A percentile compares a stretch with the other conserved stretches of the same genome.
Conservation (phyloP, 2,329 filamentous ascomycete genomes). For the Dothistroma septosporum region DNA sequence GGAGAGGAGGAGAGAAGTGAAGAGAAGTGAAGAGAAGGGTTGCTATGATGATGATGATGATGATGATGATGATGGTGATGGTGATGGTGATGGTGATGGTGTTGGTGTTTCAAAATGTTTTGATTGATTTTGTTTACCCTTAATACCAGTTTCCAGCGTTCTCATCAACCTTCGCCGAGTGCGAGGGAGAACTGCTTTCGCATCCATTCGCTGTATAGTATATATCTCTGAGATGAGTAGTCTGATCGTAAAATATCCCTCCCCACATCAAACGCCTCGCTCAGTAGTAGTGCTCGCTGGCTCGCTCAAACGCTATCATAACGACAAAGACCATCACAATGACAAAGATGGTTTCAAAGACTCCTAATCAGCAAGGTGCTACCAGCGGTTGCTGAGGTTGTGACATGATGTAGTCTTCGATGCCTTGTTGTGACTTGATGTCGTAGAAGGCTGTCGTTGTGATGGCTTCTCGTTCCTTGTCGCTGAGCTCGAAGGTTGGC, state of each 20-base stretch:
- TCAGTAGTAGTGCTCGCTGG: slow-evolving; percentile 14
- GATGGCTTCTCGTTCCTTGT: slow-evolving; percentile 44
- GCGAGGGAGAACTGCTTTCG: slow-evolving; percentile 18
- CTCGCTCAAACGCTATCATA: slow-evolving; percentile 16
- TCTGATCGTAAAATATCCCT: slow-evolving; percentile 10
- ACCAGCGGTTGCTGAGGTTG: slow-evolving; percentile 38
- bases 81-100: no score
- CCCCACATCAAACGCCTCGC: slow-evolving; percentile 20
- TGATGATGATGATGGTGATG: no score
- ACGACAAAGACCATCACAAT: slow-evolving; percentile 24
- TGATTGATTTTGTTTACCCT: slow-evolving; percentile 6
- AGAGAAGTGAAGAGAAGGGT: background rate
- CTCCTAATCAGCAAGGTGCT: slow-evolving; percentile 38
- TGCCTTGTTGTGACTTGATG: slow-evolving; percentile 25
- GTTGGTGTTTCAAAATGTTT: no score
- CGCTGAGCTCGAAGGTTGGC: slow-evolving; percentile 42
- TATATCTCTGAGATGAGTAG: slow-evolving; percentile 23
- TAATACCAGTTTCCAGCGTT: slow-evolving; percentile 10
- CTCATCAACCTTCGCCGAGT: slow-evolving; percentile 10
- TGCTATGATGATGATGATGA: background rate
- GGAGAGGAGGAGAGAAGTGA: background rate
- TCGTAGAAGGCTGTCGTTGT: slow-evolving; percentile 46
- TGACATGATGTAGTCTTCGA: slow-evolving; percentile 34
- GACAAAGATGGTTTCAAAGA: slow-evolving; percentile 24
- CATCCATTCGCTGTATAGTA: background rate